Conservation (phyloP, 306 rosid genomes). For the Dicorynia guianensis region DNA sequence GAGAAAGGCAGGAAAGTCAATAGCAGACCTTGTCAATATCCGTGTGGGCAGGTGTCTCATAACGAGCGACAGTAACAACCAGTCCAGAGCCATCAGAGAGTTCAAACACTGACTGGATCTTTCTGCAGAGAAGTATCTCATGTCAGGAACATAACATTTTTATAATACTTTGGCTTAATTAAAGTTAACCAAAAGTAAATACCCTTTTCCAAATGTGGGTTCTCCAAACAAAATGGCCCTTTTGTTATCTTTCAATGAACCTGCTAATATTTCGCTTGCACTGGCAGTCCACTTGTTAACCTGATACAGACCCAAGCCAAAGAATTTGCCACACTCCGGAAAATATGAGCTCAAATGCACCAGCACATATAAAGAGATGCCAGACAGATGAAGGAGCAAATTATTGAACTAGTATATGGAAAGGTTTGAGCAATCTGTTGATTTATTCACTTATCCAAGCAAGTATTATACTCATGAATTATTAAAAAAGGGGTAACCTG, state of each 20-base stretch:
- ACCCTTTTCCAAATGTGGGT: slow-evolving; percentile 96
- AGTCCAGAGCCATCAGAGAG: slow-evolving; percentile 96
- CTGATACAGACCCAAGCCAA: slow-evolving; percentile 53
- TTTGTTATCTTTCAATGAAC: slow-evolving; percentile 93
- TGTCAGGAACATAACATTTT: slow-evolving; percentile 33
- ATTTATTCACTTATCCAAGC: too few relatives aligned
- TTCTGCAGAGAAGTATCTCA: slow-evolving; percentile 60
- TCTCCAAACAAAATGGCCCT: slow-evolving; percentile 92
- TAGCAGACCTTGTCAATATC: slow-evolving; percentile 82
- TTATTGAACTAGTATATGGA: not conserved
- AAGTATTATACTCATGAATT: not conserved
- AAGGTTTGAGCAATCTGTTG: not conserved
- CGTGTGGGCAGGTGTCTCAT: slow-evolving; percentile 90
- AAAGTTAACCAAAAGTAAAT: slow-evolving; percentile 40
- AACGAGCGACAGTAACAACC: slow-evolving; percentile 95
- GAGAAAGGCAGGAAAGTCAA: slow-evolving; percentile 22
- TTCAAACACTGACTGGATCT: slow-evolving; percentile 93
- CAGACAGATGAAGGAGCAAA: slow-evolving; percentile 3
- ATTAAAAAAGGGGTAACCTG: not conserved
- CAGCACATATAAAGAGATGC: not conserved
- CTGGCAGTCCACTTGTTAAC: slow-evolving; percentile 99
- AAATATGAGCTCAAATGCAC: not conserved
- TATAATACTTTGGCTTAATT: slow-evolving; percentile 21
- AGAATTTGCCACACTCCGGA: not conserved
- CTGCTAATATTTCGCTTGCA: slow-evolving; percentile 98